These are phyloP conservation scores for Aristolochia contorta DNA, from an alignment of 164 flowering plant genomes.

Conservation along the genomic window DNA sequence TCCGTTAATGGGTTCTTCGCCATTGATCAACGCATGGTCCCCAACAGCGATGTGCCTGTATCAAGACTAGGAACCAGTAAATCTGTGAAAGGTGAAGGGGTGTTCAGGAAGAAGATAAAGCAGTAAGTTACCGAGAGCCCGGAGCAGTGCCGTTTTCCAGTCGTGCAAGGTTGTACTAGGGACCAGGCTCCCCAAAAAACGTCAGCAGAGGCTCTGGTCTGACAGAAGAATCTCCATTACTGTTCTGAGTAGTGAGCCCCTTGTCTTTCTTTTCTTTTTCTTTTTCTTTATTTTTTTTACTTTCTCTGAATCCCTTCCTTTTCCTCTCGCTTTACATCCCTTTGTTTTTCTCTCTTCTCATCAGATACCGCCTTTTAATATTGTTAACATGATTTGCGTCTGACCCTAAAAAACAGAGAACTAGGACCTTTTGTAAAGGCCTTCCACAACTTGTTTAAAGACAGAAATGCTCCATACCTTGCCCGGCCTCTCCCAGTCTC, in stretches of 20 bases:
- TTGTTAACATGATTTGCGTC: constrained; percentile 33
- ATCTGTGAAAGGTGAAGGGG: background rate
- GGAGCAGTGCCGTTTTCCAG: constrained; percentile 13
- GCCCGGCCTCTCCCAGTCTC: background rate
- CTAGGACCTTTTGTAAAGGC: constrained; percentile 48
- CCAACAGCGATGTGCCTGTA: background rate
- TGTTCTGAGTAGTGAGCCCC: constrained; percentile 25
- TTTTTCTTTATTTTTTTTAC: too few species aligned
- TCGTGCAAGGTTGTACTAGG: constrained; percentile 21
- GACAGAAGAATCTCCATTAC: constrained; percentile 69
- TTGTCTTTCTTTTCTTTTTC: constrained; percentile 12
- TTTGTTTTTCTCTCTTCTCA: background rate
- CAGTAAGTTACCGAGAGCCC: background rate
- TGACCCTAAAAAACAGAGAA: constrained; percentile 40
- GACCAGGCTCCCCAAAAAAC: constrained; percentile 36
- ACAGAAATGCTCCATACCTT: constrained; percentile 48
- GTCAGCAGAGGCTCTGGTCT: constrained; percentile 45
- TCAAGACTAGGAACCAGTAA: background rate
- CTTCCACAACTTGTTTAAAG: constrained; percentile 26
- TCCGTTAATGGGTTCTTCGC: too few species aligned
- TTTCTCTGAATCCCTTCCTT: background rate
- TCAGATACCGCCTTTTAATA: constrained; percentile 1
- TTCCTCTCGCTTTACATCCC: constrained; percentile 1
- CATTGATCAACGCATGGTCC: too few species aligned
- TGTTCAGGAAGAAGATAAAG: background rate